Percentiles rank a stretch among this genome's conserved stretches.
Evolutionary conservation across 306 rosid species (phyloP).

Genomic region (Cucurbita pepo): DNA sequence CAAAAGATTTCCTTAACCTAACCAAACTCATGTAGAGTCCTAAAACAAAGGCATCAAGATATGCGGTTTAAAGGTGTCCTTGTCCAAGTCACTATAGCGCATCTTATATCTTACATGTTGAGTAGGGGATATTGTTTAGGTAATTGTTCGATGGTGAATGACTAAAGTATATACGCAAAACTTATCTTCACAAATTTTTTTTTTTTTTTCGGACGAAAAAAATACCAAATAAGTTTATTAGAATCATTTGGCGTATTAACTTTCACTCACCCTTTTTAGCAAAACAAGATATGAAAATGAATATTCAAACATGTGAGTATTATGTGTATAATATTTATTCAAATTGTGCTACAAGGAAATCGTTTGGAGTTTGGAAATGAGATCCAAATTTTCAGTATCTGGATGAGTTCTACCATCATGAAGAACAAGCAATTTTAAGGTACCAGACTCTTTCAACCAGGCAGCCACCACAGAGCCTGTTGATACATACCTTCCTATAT

Average conservation of each 20-base stretch:
- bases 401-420: conserved; percentile 37
- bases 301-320: too few relatives aligned
- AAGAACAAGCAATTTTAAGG: conserved; percentile 49
- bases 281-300: too few relatives aligned
- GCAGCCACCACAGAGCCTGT: conserved; percentile 49
- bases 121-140: neutral
- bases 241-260: neutral
- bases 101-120: neutral
- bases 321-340: neutral
- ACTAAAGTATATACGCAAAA: neutral
- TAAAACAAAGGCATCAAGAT: neutral
- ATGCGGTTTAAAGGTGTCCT: neutral
- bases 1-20: too few relatives aligned
- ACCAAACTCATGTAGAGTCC: neutral
- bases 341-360: conserved; percentile 20
- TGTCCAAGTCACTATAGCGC: neutral
- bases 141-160: neutral
- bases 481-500: conserved; percentile 60
- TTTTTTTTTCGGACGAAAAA: neutral
- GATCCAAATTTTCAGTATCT: conserved; percentile 13
- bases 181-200: neutral
- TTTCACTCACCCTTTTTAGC: neutral
- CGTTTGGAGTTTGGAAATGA: conserved; percentile 19
- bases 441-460: conserved; percentile 56
- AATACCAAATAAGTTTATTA: neutral